Base-by-base conservation (phyloP, 2,329 filamentous ascomycete genomes). In the Fusarium mundagurra region DNA sequence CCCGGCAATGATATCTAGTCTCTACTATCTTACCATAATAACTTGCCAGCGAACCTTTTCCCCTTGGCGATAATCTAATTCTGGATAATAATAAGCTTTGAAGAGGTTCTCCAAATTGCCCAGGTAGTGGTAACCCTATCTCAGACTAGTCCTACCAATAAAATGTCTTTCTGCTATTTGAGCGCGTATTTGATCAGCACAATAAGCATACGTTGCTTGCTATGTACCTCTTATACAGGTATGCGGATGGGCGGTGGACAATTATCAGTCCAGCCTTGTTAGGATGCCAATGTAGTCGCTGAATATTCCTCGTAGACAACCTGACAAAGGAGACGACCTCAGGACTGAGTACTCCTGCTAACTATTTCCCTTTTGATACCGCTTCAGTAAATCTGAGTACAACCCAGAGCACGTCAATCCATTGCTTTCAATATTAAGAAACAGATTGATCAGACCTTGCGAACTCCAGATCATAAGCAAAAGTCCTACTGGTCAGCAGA, bases 11-110 rank as follows among this genome's bases (percentile, higher is more conserved):
- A 44, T 44, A 6, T 18, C 7, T 3, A 53, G 17, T 33, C 8
- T 27, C 7, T 36, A 29, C 16, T 12, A 22, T 47, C 12, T 3
- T 13, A 18, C 10, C 1, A 18, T 5, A 5, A 44, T 12, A 5
- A 10, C 12, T 24, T 44, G 0, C 16, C 2, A 7, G 14, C 0
- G 1, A 43, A 17, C 5, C n/a, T 16, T 24, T 24, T 17, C 41
- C n/a, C 16, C 18, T 44, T 1, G 16, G n/a, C 16, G 6, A 12
- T 13, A 8, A 22, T 39, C 7, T 13, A 24, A 3, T 44, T 44
- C 10, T 0, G 4, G 3, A 18, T 45, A 24, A 13, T 18, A 18
- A 18, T 18, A 18, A 17, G 7, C 11, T 45, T 27, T 5, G 8
- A 27, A 9, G 7, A 5, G 12, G 3, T 9, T 45, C 27, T 20